Evolutionary conservation across 331 rosid species (phyloP).

Genomic region (Quercus lobata): DNA sequence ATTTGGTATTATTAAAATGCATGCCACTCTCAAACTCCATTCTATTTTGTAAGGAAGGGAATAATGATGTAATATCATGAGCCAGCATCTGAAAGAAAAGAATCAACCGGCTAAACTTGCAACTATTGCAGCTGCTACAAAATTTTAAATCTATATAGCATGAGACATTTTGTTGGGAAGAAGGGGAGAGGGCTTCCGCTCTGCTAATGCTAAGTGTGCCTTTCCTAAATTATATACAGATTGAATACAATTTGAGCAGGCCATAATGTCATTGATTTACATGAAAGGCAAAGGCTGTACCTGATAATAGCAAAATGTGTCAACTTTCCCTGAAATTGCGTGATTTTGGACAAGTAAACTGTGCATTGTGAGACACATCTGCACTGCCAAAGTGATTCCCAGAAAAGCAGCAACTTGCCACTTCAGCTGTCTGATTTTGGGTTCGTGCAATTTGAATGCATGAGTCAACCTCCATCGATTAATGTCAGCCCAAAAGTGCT

Average conservation of each 20-base stretch:
- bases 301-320: not conserved
- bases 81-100: not conserved
- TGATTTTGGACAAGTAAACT: not conserved
- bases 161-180: too few species aligned
- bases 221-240: not conserved
- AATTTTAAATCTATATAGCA: not conserved
- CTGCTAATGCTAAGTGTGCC: too few species aligned
- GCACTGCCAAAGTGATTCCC: not conserved
- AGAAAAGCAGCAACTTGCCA: not conserved
- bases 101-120: not conserved
- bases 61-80: not conserved
- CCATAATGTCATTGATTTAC: not conserved
- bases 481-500: constrained; percentile 12
- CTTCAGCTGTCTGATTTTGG: not conserved
- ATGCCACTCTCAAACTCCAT: too few species aligned
- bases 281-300: not conserved
- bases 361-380: not conserved
- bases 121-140: not conserved
- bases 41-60: too few species aligned
- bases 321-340: not conserved
- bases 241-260: not conserved
- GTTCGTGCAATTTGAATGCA: not conserved
- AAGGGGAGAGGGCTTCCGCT: not conserved
- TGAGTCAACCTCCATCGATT: not conserved
- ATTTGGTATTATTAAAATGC: too few species aligned